Evolutionary conservation across 208 protist species (phyloP).

Genomic region (Blechomonas ayalai): DNA sequence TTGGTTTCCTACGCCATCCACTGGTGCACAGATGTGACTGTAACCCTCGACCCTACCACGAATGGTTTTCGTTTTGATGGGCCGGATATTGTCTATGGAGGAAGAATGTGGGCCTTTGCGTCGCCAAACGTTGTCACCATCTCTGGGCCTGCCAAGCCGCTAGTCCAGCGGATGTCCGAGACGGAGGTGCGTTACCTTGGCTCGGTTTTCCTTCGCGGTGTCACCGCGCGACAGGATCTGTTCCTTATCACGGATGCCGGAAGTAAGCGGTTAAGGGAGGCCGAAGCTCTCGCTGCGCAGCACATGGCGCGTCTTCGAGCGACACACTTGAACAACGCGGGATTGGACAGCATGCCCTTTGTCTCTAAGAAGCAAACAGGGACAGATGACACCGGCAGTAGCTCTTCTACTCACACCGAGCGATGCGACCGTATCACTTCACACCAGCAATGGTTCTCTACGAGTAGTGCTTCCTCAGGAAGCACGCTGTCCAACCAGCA

Average conservation of each 20-base stretch:
- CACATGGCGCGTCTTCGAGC: constrained; percentile 15
- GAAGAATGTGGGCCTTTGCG: constrained; percentile 68
- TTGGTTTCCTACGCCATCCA: constrained; percentile 62
- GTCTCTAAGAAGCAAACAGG: too few relatives aligned
- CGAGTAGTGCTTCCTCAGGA: too few relatives aligned
- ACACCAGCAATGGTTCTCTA: too few relatives aligned
- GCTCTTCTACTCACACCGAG: too few relatives aligned
- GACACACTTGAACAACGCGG: constrained; percentile 6
- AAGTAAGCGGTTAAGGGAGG: constrained; percentile 25
- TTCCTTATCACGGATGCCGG: constrained; percentile 25
- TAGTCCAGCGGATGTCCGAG: background rate
- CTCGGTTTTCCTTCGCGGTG: constrained; percentile 53
- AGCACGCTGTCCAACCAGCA: too few relatives aligned
- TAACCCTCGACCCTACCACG: constrained; percentile 22
- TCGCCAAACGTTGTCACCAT: constrained; percentile 57
- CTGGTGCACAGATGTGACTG: constrained; percentile 68
- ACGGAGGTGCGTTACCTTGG: constrained; percentile 8
- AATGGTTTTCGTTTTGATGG: constrained; percentile 42
- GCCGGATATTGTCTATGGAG: constrained; percentile 50
- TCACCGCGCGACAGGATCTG: constrained; percentile 38
- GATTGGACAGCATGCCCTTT: constrained; percentile 1
- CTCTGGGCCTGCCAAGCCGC: constrained; percentile 3
- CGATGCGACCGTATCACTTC: too few relatives aligned
- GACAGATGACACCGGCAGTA: too few relatives aligned
- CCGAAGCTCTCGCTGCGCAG: constrained; percentile 17